These are phyloP conservation scores for Aspergillus pseudonomiae DNA, from an alignment of 2,329 filamentous ascomycete species.

Conservation along the genomic window DNA sequence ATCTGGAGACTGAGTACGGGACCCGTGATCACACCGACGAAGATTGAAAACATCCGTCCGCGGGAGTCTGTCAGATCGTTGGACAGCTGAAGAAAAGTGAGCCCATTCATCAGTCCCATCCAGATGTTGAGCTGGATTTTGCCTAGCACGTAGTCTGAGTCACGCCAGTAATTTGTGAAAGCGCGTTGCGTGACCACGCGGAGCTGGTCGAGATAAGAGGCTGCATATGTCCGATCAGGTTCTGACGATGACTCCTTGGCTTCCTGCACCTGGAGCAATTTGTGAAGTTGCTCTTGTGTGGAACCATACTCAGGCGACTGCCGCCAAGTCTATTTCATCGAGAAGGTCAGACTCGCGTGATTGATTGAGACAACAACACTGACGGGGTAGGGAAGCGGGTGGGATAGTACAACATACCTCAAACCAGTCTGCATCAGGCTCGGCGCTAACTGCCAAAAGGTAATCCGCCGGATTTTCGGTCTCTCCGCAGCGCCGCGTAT, in stretches of 20 bases:
- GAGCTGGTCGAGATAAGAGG: constrained; percentile 53
- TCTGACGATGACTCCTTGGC: background rate
- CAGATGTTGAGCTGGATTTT: constrained; percentile 13
- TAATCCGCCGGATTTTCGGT: constrained; percentile 12
- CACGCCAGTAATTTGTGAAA: constrained; percentile 22
- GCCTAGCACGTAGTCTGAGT: constrained; percentile 14
- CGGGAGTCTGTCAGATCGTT: background rate
- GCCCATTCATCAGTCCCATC: constrained; percentile 15
- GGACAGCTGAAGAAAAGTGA: constrained; percentile 9
- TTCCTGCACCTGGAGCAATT: background rate
- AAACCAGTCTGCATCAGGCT: background rate
- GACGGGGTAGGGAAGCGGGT: background rate
- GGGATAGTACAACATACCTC: background rate
- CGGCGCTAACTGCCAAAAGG: constrained; percentile 1
- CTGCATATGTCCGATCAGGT: constrained; percentile 9
- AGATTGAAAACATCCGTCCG: constrained; percentile 10
- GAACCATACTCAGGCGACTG: background rate
- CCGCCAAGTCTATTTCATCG: background rate
- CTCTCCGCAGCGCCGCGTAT: constrained; percentile 1
- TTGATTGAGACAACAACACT: background rate
- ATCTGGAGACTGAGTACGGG: constrained; percentile 12
- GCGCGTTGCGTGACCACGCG: constrained; percentile 59
- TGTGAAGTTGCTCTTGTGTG: background rate
- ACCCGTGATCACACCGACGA: constrained; percentile 9
- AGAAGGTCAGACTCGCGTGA: background rate